These are phyloP conservation scores for Pseudoscleropodium purum DNA, from an alignment of 225 moss, liverwort and hornwort species.

Conservation along the genomic window DNA sequence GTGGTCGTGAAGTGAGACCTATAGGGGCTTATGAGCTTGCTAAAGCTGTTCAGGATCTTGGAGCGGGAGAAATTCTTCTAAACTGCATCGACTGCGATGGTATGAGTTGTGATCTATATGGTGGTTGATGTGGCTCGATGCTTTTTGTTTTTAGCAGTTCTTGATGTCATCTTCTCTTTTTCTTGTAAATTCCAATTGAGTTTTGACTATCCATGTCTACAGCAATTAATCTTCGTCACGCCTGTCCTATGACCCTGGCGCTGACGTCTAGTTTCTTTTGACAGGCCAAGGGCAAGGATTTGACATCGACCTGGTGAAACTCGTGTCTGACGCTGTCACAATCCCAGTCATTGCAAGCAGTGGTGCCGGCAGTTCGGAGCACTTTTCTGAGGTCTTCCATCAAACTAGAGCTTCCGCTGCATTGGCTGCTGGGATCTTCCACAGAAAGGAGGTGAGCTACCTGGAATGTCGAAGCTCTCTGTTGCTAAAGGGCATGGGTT, in stretches of 20 bases:
- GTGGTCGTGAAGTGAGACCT: conserved; percentile 79
- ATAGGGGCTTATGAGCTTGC: conserved; percentile 95
- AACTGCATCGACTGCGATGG: conserved; percentile 98
- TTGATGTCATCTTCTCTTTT: not conserved
- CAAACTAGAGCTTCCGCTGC: conserved; percentile 82
- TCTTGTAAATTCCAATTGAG: not conserved
- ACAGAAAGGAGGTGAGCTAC: conserved; percentile 63
- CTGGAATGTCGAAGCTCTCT: not conserved
- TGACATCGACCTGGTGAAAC: conserved; percentile 67
- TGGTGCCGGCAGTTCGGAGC: conserved; percentile 83
- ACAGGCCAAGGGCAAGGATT: conserved; percentile 92
- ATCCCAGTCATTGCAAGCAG: conserved; percentile 97
- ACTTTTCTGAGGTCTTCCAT: conserved; percentile 84
- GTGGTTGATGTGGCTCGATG: not conserved
- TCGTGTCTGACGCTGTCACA: conserved; percentile 80
- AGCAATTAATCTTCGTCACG: not conserved
- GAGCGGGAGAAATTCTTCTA: conserved; percentile 92
- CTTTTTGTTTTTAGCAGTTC: not conserved
- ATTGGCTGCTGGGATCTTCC: conserved; percentile 96
- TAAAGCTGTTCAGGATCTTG: conserved; percentile 81
- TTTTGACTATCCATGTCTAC: not conserved
- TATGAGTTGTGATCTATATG: conserved; percentile 4
- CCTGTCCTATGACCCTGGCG: not conserved
- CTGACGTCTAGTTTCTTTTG: not conserved
- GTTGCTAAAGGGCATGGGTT: not conserved